These are phyloP conservation scores for Hirsutella rhossiliensis DNA, from an alignment of 2,329 filamentous ascomycete genomes.

Conservation along the genomic window DNA sequence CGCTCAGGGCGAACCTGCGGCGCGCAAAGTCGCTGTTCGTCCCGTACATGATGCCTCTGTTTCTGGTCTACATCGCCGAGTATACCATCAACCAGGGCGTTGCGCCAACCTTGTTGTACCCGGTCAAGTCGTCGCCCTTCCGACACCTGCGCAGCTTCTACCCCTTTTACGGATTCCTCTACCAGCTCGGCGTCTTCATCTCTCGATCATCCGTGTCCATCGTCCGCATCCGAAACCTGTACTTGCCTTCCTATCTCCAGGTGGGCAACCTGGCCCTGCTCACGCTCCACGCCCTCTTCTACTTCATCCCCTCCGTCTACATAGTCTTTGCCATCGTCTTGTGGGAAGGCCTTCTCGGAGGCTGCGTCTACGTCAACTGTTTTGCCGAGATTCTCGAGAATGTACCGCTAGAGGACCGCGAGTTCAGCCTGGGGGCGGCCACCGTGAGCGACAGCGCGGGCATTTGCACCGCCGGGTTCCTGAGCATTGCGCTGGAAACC, in stretches of 20 bases:
- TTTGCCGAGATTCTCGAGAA: slow-evolving; percentile 90
- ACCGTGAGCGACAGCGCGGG: slow-evolving; percentile 87
- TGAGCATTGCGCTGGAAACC: slow-evolving; percentile 74
- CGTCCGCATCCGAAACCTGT: slow-evolving; percentile 67
- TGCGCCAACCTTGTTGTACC: slow-evolving; percentile 79
- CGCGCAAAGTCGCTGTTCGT: slow-evolving; percentile 61
- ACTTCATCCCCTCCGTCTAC: slow-evolving; percentile 77
- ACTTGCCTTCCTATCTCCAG: slow-evolving; percentile 73
- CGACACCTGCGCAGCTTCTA: slow-evolving; percentile 77
- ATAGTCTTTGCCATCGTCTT: slow-evolving; percentile 77
- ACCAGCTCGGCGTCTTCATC: slow-evolving; percentile 90
- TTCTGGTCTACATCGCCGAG: slow-evolving; percentile 89
- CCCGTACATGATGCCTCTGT: slow-evolving; percentile 75
- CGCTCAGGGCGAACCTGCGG: slow-evolving; percentile 41
- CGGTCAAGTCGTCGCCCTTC: slow-evolving; percentile 66
- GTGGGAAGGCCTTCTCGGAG: slow-evolving; percentile 88
- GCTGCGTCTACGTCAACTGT: slow-evolving; percentile 88
- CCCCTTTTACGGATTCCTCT: slow-evolving; percentile 86
- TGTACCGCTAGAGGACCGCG: slow-evolving; percentile 63
- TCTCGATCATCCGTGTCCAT: slow-evolving; percentile 87
- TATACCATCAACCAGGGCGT: slow-evolving; percentile 98
- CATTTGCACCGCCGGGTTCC: slow-evolving; percentile 76
- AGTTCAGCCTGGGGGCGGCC: slow-evolving; percentile 83
- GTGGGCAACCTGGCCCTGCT: slow-evolving; percentile 65
- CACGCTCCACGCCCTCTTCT: slow-evolving; percentile 61